Conservation (phyloP, 2,329 filamentous ascomycete genomes). For the Mycocentrospora acerina region DNA sequence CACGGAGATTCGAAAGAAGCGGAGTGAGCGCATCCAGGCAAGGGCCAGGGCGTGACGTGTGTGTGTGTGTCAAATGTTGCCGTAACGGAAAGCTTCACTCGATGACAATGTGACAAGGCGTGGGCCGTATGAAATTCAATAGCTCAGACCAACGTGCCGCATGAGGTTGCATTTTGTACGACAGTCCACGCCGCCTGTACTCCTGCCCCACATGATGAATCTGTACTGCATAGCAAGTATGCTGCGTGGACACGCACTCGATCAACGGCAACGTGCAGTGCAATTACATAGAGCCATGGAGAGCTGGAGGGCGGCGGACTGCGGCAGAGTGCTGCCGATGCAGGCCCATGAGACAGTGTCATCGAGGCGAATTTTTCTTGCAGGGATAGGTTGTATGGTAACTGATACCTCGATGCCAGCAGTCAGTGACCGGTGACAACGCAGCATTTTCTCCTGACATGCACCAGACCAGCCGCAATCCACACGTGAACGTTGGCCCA, state of each 20-base stretch:
- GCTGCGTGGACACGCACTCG: conserved; percentile 9
- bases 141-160: neutral
- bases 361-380: no score
- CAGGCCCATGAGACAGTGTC: no score
- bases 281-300: no score
- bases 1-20: conserved; percentile 68
- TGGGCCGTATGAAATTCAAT: conserved; percentile 8
- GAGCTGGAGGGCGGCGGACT: no score
- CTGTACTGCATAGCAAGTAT: no score
- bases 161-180: neutral
- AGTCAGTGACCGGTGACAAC: conserved; percentile 17
- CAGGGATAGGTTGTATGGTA: no score
- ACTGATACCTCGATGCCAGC: no score
- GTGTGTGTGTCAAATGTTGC: neutral
- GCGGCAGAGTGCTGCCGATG: no score
- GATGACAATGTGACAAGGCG: conserved; percentile 11
- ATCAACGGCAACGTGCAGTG: conserved; percentile 6
- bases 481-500: no score
- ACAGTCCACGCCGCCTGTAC: neutral
- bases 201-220: no score
- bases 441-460: conserved; percentile 6
- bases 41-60: conserved; percentile 24
- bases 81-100: conserved; percentile 1
- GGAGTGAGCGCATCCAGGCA: conserved; percentile 28
- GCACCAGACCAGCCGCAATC: no score